Evolutionary conservation across 1,284 basidiomycete genomes (phyloP).

Genomic region (Porphyrellus sp.): DNA sequence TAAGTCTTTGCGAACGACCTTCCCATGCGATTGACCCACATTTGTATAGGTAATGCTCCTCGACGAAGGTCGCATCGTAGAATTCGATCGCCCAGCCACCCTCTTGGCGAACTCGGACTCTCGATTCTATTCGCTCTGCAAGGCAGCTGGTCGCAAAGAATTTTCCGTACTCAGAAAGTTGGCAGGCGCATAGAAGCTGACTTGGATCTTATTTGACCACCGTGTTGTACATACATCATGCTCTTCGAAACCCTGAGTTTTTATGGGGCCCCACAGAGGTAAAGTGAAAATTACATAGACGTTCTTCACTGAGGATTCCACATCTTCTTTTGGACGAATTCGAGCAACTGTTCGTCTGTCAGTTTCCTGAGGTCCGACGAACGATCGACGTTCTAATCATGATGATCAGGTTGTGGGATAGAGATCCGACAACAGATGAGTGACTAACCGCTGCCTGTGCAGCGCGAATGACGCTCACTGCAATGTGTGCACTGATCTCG

Average conservation of each 20-base stretch:
- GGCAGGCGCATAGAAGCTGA: conserved; percentile 46
- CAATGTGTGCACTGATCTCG: conserved; percentile 78
- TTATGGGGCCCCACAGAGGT: neutral
- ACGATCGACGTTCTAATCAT: conserved; percentile 10
- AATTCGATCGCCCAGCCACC: conserved; percentile 71
- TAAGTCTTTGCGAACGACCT: conserved; percentile 31
- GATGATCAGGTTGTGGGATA: conserved; percentile 33
- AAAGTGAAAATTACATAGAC: neutral
- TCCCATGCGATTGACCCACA: neutral
- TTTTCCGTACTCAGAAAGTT: conserved; percentile 71
- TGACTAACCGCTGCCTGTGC: conserved; percentile 69
- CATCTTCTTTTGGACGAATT: conserved; percentile 61
- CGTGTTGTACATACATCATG: conserved; percentile 4
- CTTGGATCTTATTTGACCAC: neutral
- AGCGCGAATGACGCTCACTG: conserved; percentile 68
- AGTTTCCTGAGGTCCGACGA: conserved; percentile 52
- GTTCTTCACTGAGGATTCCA: conserved; percentile 43
- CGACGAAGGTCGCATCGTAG: conserved; percentile 81
- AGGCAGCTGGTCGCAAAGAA: conserved; percentile 78
- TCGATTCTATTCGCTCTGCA: conserved; percentile 76
- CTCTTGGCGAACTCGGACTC: conserved; percentile 66
- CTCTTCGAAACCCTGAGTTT: neutral
- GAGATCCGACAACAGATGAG: neutral
- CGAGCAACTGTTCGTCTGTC: conserved; percentile 53
- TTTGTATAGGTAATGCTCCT: conserved; percentile 71